Evolutionary conservation across 2,329 filamentous ascomycete genomes (phyloP).

Genomic region (Fusarium tupiense): DNA sequence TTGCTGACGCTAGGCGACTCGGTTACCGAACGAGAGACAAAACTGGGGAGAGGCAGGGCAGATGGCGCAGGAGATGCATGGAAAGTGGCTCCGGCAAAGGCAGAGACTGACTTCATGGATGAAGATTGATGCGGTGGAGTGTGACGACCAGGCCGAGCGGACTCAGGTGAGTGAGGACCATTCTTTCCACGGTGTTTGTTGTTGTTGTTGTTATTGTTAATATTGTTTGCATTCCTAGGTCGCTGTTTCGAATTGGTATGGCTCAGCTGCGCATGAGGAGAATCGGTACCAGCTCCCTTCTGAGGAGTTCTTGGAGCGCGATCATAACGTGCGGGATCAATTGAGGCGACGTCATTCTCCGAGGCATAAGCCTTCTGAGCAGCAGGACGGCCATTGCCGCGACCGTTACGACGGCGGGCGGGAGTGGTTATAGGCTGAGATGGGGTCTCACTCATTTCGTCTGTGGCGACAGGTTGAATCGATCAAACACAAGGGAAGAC

Average conservation of each 20-base stretch:
- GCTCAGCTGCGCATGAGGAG: conserved; percentile 46
- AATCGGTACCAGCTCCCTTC: conserved; percentile 51
- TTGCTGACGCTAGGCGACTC: conserved; percentile 62
- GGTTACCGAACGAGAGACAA: conserved; percentile 78
- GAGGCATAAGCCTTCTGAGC: conserved; percentile 67
- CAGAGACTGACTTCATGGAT: conserved; percentile 60
- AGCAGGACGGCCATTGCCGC: conserved; percentile 52
- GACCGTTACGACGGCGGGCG: conserved; percentile 52
- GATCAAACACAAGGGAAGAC: not conserved
- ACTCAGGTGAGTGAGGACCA: conserved; percentile 53
- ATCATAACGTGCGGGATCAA: conserved; percentile 48
- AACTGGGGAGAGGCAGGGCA: conserved; percentile 88
- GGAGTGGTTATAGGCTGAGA: conserved; percentile 49
- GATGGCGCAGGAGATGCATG: conserved; percentile 94
- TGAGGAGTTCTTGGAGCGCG: conserved; percentile 58
- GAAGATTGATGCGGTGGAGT: conserved; percentile 55
- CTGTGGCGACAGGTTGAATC: conserved; percentile 6
- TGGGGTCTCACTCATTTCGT: conserved; percentile 48
- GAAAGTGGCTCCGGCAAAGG: conserved; percentile 93
- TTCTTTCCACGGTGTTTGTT: conserved; percentile 48
- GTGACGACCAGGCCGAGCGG: conserved; percentile 51
- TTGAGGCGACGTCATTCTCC: conserved; percentile 59
- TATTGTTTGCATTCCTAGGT: conserved; percentile 36
- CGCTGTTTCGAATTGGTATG: conserved; percentile 45
- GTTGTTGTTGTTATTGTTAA: conserved; percentile 26